These are phyloP conservation scores for Melanogaster broomeanus DNA, from an alignment of 768 basidiomycete genomes.

Conservation along the genomic window DNA sequence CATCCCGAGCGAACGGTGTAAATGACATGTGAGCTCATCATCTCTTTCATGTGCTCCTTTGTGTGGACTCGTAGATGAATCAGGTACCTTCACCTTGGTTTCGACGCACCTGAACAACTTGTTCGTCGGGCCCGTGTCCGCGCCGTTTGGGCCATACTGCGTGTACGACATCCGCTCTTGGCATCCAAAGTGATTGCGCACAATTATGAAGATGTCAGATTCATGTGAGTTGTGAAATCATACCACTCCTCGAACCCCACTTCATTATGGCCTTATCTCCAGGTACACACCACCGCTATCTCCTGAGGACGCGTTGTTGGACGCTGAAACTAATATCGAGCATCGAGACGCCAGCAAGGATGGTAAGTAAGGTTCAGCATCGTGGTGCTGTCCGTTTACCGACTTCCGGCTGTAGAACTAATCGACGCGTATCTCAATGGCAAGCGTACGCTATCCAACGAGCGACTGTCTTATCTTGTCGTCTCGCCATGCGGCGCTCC, in stretches of 20 bases:
- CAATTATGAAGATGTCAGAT: slow-evolving; percentile 62
- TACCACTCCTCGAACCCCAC: neutral
- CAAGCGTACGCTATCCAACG: slow-evolving; percentile 66
- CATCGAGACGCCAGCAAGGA: slow-evolving; percentile 55
- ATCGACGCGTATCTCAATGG: slow-evolving; percentile 78
- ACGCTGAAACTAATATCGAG: slow-evolving; percentile 51
- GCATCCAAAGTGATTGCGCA: slow-evolving; percentile 60
- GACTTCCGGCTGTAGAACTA: slow-evolving; percentile 41
- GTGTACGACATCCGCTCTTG: slow-evolving; percentile 72
- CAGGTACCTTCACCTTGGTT: slow-evolving; percentile 82
- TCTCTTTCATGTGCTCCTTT: neutral
- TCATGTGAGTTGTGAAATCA: slow-evolving; percentile 55
- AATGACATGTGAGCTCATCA: slow-evolving; percentile 74
- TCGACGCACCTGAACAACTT: slow-evolving; percentile 47
- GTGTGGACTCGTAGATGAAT: neutral
- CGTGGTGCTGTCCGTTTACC: neutral
- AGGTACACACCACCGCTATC: slow-evolving; percentile 51
- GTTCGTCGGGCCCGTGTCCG: slow-evolving; percentile 50
- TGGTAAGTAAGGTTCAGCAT: slow-evolving; percentile 37
- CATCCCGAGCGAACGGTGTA: slow-evolving; percentile 74
- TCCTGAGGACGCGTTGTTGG: slow-evolving; percentile 44
- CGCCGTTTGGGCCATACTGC: slow-evolving; percentile 71
- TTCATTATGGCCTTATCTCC: neutral
- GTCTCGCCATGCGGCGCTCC: slow-evolving; percentile 35
- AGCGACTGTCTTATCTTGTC: slow-evolving; percentile 66